Base-by-base conservation (phyloP, 2,329 filamentous ascomycete species). In the Nemania bipapillata region DNA sequence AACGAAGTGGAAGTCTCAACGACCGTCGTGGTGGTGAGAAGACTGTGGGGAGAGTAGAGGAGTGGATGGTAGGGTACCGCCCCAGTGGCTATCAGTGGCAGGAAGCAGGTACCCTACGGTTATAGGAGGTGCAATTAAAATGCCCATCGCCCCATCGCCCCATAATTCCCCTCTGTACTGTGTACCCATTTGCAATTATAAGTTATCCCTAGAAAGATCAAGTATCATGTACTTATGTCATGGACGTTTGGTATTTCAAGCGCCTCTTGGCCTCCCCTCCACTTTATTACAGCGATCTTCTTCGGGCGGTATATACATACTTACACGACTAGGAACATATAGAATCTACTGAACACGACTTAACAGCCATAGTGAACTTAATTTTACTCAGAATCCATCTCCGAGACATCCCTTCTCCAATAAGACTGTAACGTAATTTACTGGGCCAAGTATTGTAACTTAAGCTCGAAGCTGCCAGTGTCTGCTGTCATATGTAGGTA, bases 81-180 rank as follows among this genome's bases (percentile, higher is more conserved):
- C 22, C 20, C 50, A 30, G 26, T 49, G 45, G 22, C 45, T 49
- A 4, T 15, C 45, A 49, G 30, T n/a, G 40, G 58, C 58, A 63
- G 50, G 50, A 54, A 54, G 35, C 28, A 37, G 54, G 45, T 53
- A 53, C 24, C 7, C 17, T 50, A 24, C 20, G n/a, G n/a, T 26
- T 49, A 65, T 47, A 65, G 66, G 62, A 65, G 62, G 55, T 56
- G 60, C 57, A 68, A 68, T 68, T 62, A 68, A 65, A 68, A 57
- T 58, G 56, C 4, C 24, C 42, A 11, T 20, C 20, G 24, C 22
- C 49, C 24, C 22, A n/a, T 4, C 32, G 30, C 22, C 42, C 37
- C 26, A 22, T 20, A 28, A n/a, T n/a, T n/a, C n/a, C n/a, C n/a
- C 15, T 4, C 56, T 28, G 61, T 68, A 68, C 52, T 17, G 1